phyloP scores from a whole-genome alignment of 805 yeast genomes.

The Wickerhamiella kurtzmanii region DNA sequence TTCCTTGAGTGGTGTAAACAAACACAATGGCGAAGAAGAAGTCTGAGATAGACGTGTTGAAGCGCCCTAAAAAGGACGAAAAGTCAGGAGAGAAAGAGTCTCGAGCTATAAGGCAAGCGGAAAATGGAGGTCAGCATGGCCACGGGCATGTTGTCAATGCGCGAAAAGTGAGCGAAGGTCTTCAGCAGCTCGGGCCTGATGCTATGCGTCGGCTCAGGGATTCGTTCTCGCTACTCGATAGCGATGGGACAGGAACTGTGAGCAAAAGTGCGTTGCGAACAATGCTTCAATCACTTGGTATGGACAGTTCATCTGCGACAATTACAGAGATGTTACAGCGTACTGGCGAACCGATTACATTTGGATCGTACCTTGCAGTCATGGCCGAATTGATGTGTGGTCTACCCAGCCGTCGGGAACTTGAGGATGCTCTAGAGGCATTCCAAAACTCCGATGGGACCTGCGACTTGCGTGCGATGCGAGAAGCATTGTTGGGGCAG shows the following conservation, averaged over 20 bases:
- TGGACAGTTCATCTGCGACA: conserved; percentile 8
- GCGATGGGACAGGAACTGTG: conserved; percentile 18
- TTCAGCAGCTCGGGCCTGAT: conserved; percentile 18
- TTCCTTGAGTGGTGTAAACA: too few relatives aligned
- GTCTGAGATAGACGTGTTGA: neutral
- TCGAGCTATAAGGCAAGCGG: neutral
- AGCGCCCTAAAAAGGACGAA: neutral
- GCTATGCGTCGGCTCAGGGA: conserved; percentile 20
- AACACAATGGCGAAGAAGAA: neutral
- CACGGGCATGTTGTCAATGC: conserved; percentile 8
- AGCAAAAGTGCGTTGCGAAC: conserved; percentile 14
- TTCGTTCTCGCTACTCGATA: conserved; percentile 18
- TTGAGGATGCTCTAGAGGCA: conserved; percentile 16
- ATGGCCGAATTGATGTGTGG: conserved; percentile 18
- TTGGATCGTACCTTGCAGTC: conserved; percentile 17
- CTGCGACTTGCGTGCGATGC: conserved; percentile 13
- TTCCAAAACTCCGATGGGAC: conserved; percentile 14
- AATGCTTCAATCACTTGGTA: conserved; percentile 18
- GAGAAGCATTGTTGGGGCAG: conserved; percentile 11
- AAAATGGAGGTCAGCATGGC: neutral
- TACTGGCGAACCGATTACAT: conserved; percentile 19
- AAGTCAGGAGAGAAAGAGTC: neutral
- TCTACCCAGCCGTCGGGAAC: conserved; percentile 17
- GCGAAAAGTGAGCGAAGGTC: conserved; percentile 19
- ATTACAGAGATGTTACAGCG: conserved; percentile 18